Evolutionary conservation across 306 rosid genomes (phyloP), one percentile per base, ranked within the genome.

Genomic region (Rosa lucieae): DNA sequence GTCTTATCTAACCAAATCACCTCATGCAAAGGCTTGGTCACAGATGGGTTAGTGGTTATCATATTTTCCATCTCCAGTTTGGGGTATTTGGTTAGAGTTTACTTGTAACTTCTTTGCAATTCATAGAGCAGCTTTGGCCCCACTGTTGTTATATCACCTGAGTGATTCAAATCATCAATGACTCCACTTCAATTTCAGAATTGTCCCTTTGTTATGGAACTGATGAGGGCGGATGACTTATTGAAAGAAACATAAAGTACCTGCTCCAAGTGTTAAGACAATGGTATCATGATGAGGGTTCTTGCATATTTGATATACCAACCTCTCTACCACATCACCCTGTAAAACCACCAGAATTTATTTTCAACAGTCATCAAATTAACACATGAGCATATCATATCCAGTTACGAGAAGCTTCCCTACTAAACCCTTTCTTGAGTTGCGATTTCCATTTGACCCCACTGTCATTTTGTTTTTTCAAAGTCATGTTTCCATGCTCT

Each of bases 251-350:
- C 18, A 61, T 47, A 55, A 0, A 18, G 7, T 80, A 73, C 87
- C 87, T 52, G 87, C 51, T 56, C 84, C 84, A 15, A 84, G 79
- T 11, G 84, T 84, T 21, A 84, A 80, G 44, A 84, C 74, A 53
- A 72, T 61, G 23, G 61, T 58, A 11, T 76, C 68, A 39, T 40
- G 70, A 80, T 58, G 76, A 18, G 78, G 69, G 44, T 80, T 66
- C 63, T 21, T n/a, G 59, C 73, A 80, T 11, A 80, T 77, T 23
- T 62, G 84, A 70, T 46, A 13, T 70, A 32, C 56, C 21, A 84
- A 43, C 77, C 49, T 56, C 32, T 84, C 75, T 21, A 84, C 79
- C 55, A 84, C 82, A 77, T 29, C 80, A 7, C 9, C 87, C 82
- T 84, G 79, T 42, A 53, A 47, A 21, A 40, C 44, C 59, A 70